phyloP scores from a whole-genome alignment of 2,329 filamentous ascomycete genomes.

The Malbranchea cinnamomea region DNA sequence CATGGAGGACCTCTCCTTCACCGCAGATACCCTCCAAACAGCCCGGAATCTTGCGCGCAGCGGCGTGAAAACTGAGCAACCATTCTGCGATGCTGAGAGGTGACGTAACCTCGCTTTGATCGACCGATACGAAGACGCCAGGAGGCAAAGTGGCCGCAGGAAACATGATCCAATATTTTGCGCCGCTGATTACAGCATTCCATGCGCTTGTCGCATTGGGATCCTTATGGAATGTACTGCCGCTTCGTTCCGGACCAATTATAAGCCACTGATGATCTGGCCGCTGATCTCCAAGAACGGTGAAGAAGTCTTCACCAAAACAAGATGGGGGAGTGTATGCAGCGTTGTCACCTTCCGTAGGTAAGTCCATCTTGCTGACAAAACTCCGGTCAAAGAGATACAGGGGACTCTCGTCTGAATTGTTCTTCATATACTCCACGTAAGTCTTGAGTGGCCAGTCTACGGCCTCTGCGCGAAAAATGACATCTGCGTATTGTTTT shows the following conservation, averaged over 20 bases:
- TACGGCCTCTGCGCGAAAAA: constrained; percentile 81
- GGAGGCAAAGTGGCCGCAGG: constrained; percentile 47
- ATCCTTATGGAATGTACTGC: constrained; percentile 88
- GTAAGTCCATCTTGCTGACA: constrained; percentile 67
- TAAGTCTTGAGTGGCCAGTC: constrained; percentile 83
- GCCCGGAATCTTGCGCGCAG: constrained; percentile 59
- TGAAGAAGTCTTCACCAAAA: constrained; percentile 78
- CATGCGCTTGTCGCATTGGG: constrained; percentile 61
- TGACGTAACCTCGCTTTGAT: constrained; percentile 84
- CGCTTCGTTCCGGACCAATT: constrained; percentile 70
- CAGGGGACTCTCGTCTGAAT: constrained; percentile 70
- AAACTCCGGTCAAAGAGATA: constrained; percentile 87
- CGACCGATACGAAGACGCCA: constrained; percentile 76
- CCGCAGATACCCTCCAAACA: constrained; percentile 76
- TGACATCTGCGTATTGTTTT: constrained; percentile 46
- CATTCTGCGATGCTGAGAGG: constrained; percentile 95
- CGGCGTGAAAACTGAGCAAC: constrained; percentile 75
- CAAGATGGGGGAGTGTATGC: constrained; percentile 68
- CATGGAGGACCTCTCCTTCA: constrained; percentile 76
- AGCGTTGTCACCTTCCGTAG: constrained; percentile 35
- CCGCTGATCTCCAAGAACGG: constrained; percentile 58
- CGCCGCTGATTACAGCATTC: constrained; percentile 82
- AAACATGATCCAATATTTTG: constrained; percentile 99
- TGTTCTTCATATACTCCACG: constrained; percentile 64
- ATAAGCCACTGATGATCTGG: constrained; percentile 90